Base-by-base conservation (phyloP, 495 filamentous ascomycete genomes). In the Lophium mytilinum region DNA sequence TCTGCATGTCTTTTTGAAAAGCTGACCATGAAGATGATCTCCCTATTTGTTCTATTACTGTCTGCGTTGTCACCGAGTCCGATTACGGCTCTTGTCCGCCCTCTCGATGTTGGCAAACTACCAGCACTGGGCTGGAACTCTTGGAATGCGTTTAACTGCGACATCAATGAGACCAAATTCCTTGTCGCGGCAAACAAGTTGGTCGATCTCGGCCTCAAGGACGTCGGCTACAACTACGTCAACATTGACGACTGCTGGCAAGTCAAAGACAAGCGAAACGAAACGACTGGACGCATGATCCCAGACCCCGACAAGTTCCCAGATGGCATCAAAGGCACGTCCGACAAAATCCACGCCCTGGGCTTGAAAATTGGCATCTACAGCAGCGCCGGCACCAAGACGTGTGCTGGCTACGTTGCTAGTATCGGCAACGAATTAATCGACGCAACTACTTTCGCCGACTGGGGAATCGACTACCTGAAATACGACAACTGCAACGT, bases 401-500 rank as follows among this genome's bases (percentile, higher is more conserved):
- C 85, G 4, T 88, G 84, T 59, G 84, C 75, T 4, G 77, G 76
- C 4, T 85, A 84, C 60, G 78, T 80, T 1, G 85, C 80, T 1
- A 79, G 75, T 56, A 57, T 86, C 9, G 81, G 81, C 3, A 77
- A 83, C 55, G 86, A 88, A 66, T 61, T 63, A 2, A 73, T 80
- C 7, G 86, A 88, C 69, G 86, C 83, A 0, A 54, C 75, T 30
- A 73, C 80, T 0, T 85, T 80, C 60, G 81, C 81, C 1, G 74
- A 75, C 12, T 88, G 85, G 84, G 83, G 79, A 0, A 76, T 88
- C 39, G 83, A 87, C 65, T 87, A 86, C 56, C 70, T 85, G 35
- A 87, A 89, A 69, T 88, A 88, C 58, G 86, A 89, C 67, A 88
- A 87, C 70, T 88, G 86, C 69, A 76, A 71, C 47, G 72, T 76